Base-by-base conservation (phyloP, 176 grass and related monocot species). In the Aegilops longissima region DNA sequence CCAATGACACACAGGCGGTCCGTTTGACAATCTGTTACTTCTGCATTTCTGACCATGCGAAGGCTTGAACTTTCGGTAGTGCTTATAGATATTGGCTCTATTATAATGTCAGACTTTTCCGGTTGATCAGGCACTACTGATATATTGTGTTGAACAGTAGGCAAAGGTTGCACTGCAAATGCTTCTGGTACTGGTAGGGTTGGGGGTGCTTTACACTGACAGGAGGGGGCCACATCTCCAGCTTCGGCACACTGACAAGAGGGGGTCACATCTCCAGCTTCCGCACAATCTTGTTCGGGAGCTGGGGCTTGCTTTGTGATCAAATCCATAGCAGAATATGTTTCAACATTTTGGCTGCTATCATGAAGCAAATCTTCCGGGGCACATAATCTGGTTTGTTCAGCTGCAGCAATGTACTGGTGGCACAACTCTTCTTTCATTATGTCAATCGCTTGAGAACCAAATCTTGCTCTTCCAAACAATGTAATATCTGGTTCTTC, bases 401-500 rank as follows among this genome's bases (percentile, higher is more conserved):
- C 83, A 64, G 72, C 51, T 54, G 51, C 49, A 45, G 70, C 30
- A 39, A 61, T 21, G 31, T 20, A n/a, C 58, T 78, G 71, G 9
- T 79, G 83, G 27, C 56, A 77, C 85, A 91, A 12, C 66, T 91
- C 90, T 81, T 93, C 86, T 79, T 92, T 92, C 80, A 86, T 75
- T 84, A 89, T 89, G 78, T 86, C 85, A 85, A 78, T 71, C 30
- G 80, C 86, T 82, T 98, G 79, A 82, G 79, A 86, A 17, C 82
- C 92, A 90, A 98, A 94, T 49, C 96, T 92, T 77, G 93, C 93
- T 87, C 90, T 89, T 82, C 96, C 96, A 76, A 98, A 98, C 54
- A 98, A 86, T 66, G 94, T 98, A 82, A 98, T 73, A 13, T 83
- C 63, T 42, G 84, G 83, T 89, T 83, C 80, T 77, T 80, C 52